phyloP scores from a whole-genome alignment of 768 basidiomycete species.

The Dendrothele bispora region DNA sequence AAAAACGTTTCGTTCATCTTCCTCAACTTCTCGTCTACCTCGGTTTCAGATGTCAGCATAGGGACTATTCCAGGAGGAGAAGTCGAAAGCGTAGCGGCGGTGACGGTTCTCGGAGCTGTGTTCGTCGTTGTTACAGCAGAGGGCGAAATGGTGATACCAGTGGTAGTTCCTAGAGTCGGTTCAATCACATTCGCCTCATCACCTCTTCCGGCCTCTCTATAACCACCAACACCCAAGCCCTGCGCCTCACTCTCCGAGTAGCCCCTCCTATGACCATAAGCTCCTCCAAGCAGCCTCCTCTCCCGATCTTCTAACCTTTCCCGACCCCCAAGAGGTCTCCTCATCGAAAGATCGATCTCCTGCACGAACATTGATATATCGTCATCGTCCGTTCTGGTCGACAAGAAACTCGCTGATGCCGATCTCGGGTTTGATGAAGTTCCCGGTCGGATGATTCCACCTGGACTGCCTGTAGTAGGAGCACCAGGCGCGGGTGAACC shows the following conservation, averaged over 20 bases:
- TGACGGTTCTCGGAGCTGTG: slow-evolving; percentile 6
- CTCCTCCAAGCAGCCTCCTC: no score
- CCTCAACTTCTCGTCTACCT: slow-evolving; percentile 45
- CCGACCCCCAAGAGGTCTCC: slow-evolving; percentile 59
- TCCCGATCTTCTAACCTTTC: slow-evolving; percentile 22
- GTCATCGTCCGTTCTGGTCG: slow-evolving; percentile 53
- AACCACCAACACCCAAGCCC: background rate
- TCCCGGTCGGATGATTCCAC: no score
- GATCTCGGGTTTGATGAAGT: no score
- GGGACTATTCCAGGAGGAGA: slow-evolving; percentile 16
- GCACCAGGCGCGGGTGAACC: no score
- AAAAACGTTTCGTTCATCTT: slow-evolving; percentile 48
- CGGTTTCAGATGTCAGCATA: slow-evolving; percentile 22
- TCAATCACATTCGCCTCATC: slow-evolving; percentile 1
- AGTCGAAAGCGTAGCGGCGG: slow-evolving; percentile 3
- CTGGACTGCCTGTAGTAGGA: no score
- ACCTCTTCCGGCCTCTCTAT: slow-evolving; percentile 4
- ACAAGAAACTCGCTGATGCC: background rate
- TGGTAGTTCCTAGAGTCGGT: background rate
- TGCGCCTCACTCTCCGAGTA: no score
- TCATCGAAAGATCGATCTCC: slow-evolving; percentile 71
- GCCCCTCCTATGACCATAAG: no score
- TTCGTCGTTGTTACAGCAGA: slow-evolving; percentile 8
- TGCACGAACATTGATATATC: slow-evolving; percentile 79
- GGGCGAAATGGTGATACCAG: background rate